phyloP scores from a whole-genome alignment of 106 monocot species.

The Ottelia alismoides region DNA sequence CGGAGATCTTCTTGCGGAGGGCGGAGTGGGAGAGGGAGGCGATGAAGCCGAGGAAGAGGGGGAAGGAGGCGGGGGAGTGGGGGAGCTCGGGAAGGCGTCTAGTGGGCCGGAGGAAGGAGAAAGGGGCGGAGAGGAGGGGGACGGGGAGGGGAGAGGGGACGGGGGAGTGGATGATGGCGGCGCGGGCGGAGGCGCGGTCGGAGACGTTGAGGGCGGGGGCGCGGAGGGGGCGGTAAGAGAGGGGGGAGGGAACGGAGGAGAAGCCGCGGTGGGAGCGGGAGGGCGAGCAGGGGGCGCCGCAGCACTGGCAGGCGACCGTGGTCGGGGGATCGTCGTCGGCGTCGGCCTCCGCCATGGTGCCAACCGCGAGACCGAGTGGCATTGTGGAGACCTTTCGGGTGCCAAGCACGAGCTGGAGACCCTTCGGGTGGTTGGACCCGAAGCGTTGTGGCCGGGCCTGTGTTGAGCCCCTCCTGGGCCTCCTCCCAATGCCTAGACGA shows the following conservation, averaged over 20 bases:
- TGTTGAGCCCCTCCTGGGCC: too few relatives aligned
- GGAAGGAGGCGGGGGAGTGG: conserved; percentile 38
- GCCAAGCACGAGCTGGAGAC: too few relatives aligned
- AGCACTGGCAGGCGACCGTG: too few relatives aligned
- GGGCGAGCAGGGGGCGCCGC: too few relatives aligned
- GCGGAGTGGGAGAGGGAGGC: conserved; percentile 72
- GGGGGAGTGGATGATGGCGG: conserved; percentile 62
- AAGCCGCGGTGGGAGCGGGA: too few relatives aligned
- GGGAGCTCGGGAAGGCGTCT: conserved; percentile 66
- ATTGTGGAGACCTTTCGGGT: too few relatives aligned
- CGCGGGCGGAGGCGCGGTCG: conserved; percentile 20
- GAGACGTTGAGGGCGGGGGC: conserved; percentile 86
- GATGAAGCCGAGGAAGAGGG: conserved; percentile 89
- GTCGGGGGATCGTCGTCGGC: too few relatives aligned
- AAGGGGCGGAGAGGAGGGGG: conserved; percentile 26
- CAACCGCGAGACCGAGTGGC: too few relatives aligned
- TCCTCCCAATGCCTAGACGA: too few relatives aligned
- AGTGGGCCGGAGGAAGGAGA: conserved; percentile 36
- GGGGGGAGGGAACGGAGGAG: conserved; percentile 29
- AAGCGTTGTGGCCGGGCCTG: too few relatives aligned
- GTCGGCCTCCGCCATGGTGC: too few relatives aligned
- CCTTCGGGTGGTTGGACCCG: too few relatives aligned
- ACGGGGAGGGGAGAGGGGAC: conserved; percentile 74
- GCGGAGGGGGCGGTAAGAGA: conserved; percentile 81
- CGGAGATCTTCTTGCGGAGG: conserved; percentile 71